Percentiles rank a stretch among this genome's conserved stretches.
Evolutionary conservation across 2,329 filamentous ascomycete species (phyloP).

Genomic region (Fusarium drepaniforme): DNA sequence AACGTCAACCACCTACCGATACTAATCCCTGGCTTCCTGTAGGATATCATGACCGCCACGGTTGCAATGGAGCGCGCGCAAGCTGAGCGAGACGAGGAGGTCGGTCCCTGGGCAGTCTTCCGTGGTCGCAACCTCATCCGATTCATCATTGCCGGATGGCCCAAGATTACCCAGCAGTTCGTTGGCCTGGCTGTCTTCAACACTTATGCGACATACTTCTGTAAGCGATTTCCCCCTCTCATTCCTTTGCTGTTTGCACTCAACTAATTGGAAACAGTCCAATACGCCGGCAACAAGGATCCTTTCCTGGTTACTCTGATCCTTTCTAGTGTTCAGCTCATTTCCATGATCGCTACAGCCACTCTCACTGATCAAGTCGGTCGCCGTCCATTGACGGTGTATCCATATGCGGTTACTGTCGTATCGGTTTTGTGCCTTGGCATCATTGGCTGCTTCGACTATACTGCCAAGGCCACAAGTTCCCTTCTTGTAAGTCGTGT

Average conservation of each 20-base stretch:
- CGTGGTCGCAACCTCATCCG: slow-evolving; percentile 25
- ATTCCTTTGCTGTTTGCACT: background rate
- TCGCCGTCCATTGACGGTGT: slow-evolving; percentile 21
- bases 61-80: slow-evolving; percentile 21
- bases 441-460: slow-evolving; percentile 31
- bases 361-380: slow-evolving; percentile 24
- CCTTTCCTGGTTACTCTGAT: slow-evolving; percentile 30
- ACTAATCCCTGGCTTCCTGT: background rate
- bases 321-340: slow-evolving; percentile 18
- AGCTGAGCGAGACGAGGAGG: slow-evolving; percentile 12
- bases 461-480: slow-evolving; percentile 26
- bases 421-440: slow-evolving; percentile 22
- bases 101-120: slow-evolving; percentile 22
- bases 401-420: slow-evolving; percentile 23
- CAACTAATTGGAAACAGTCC: background rate
- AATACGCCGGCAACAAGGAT: slow-evolving; percentile 30
- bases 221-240: background rate
- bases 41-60: slow-evolving; percentile 24
- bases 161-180: slow-evolving; percentile 30
- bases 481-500: slow-evolving; percentile 13
- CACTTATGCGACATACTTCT: slow-evolving; percentile 32
- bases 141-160: slow-evolving; percentile 25
- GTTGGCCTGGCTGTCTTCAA: slow-evolving; percentile 30
- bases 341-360: slow-evolving; percentile 24
- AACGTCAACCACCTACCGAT: background rate